Evolutionary conservation across 1,139 yeast genomes (phyloP).

Genomic region (Kodamaea fungicola): DNA sequence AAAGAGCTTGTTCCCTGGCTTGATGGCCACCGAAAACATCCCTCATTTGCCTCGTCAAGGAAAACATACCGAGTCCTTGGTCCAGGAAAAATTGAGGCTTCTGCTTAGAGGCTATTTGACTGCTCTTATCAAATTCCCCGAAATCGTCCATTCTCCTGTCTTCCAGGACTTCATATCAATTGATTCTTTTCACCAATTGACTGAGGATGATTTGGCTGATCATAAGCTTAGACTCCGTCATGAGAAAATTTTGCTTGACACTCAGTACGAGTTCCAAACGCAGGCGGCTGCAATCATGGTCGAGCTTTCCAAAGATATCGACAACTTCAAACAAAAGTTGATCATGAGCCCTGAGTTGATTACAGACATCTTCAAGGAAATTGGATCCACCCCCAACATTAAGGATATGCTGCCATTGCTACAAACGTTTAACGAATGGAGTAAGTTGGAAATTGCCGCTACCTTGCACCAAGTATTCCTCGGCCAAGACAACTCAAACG

Average conservation of each 20-base stretch:
- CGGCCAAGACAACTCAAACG: slow-evolving; percentile 77
- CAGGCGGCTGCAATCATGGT: slow-evolving; percentile 48
- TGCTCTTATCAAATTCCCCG: slow-evolving; percentile 49
- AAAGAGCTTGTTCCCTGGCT: slow-evolving; percentile 63
- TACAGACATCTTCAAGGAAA: slow-evolving; percentile 55
- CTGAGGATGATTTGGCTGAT: slow-evolving; percentile 50
- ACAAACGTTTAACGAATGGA: slow-evolving; percentile 73
- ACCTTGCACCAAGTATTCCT: slow-evolving; percentile 75
- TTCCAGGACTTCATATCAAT: slow-evolving; percentile 52
- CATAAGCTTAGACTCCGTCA: slow-evolving; percentile 52
- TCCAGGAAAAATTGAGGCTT: slow-evolving; percentile 65
- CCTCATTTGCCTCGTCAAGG: slow-evolving; percentile 50
- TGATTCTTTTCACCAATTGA: slow-evolving; percentile 26
- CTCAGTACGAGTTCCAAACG: slow-evolving; percentile 71
- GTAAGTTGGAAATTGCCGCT: slow-evolving; percentile 77
- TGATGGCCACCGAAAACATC: slow-evolving; percentile 53
- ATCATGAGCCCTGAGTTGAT: slow-evolving; percentile 48
- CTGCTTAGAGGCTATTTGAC: slow-evolving; percentile 71
- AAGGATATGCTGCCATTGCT: slow-evolving; percentile 65
- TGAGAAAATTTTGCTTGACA: slow-evolving; percentile 57
- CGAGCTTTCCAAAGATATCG: slow-evolving; percentile 49
- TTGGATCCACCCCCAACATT: slow-evolving; percentile 53
- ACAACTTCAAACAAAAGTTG: slow-evolving; percentile 51
- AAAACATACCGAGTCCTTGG: slow-evolving; percentile 38
- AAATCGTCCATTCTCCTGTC: slow-evolving; percentile 50